Conservation (phyloP, 164 flowering plant genomes). For the Euptelea pleiosperma region DNA sequence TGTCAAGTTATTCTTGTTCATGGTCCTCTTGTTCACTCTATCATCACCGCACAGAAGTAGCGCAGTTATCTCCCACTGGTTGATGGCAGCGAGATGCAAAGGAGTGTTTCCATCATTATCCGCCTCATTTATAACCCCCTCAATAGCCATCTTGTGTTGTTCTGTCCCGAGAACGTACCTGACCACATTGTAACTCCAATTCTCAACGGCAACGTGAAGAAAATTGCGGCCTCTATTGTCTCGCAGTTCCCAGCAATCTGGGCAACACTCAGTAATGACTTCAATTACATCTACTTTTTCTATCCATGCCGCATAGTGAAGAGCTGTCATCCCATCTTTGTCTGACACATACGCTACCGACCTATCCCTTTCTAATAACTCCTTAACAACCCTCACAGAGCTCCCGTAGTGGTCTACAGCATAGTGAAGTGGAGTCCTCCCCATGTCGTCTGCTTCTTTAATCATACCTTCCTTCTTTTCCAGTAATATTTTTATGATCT, state of each 20-base stretch:
- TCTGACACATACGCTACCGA: conserved; percentile 13
- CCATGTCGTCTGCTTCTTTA: neutral
- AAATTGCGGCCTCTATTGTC: conserved; percentile 8
- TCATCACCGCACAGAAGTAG: neutral
- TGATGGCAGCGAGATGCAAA: conserved; percentile 21
- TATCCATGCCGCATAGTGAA: conserved; percentile 7
- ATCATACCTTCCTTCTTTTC: no score
- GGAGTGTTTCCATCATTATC: conserved; percentile 25
- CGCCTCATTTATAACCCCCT: conserved; percentile 14
- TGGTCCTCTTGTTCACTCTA: conserved; percentile 15
- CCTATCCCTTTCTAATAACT: neutral
- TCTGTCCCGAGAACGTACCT: neutral
- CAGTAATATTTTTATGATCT: no score
- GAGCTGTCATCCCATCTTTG: conserved; percentile 9
- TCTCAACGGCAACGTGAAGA: conserved; percentile 13
- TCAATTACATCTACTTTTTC: neutral
- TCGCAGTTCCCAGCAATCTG: conserved; percentile 15
- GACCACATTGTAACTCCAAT: conserved; percentile 1
- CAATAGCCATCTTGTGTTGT: neutral
- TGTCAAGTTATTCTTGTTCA: conserved; percentile 7
- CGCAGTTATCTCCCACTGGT: neutral
- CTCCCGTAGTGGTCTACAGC: no score
- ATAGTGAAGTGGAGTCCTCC: neutral
- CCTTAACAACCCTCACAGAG: no score
- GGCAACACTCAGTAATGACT: conserved; percentile 2